Base-by-base conservation (phyloP, 805 yeast species). In the Yarrowia osloensis region DNA sequence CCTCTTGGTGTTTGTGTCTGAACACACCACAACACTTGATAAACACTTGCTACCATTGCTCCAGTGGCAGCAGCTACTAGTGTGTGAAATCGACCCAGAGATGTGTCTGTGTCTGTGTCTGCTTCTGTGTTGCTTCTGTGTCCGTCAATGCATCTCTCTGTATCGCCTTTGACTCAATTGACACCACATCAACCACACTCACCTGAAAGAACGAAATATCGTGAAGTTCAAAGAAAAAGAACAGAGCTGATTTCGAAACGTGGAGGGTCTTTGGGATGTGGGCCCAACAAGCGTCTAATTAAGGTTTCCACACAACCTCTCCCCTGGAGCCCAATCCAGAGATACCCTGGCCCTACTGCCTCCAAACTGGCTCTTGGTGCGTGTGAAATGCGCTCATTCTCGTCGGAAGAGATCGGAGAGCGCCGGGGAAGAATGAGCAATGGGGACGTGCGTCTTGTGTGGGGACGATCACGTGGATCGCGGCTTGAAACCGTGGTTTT, bases 141-240 rank as follows among this genome's bases (percentile, higher is more conserved):
- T 21, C 28, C 28, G 15, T 22, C n/a, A n/a, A n/a, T n/a, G n/a
- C n/a, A n/a, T n/a, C n/a, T n/a, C n/a, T n/a, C n/a, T n/a, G n/a
- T n/a, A n/a, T n/a, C n/a, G n/a, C n/a, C n/a, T n/a, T n/a, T n/a
- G n/a, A n/a, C 54, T 47, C 54, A 49, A 49, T 49, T 49, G 54
- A 11, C 26, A 17, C 5, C 31, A 8, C 31, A 28, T 13, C 47
- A n/a, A n/a, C n/a, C n/a, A 42, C 19, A 57, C 63, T 57, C 63
- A 57, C 63, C 49, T 57, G 63, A 57, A 57, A 28, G 40, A 57
- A 26, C 63, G 63, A 40, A 57, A 29, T 13, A 57, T 57, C 63
- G 63, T 57, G 49, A n/a, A 39, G 63, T 40, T 40, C 46, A 19
- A 29, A 29, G 44, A 17, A 55, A 24, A 21, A 37, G 39, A 22